Evolutionary conservation across 352 stramenopile genomes (phyloP).

Genomic region (Globisporangium paddicum): DNA sequence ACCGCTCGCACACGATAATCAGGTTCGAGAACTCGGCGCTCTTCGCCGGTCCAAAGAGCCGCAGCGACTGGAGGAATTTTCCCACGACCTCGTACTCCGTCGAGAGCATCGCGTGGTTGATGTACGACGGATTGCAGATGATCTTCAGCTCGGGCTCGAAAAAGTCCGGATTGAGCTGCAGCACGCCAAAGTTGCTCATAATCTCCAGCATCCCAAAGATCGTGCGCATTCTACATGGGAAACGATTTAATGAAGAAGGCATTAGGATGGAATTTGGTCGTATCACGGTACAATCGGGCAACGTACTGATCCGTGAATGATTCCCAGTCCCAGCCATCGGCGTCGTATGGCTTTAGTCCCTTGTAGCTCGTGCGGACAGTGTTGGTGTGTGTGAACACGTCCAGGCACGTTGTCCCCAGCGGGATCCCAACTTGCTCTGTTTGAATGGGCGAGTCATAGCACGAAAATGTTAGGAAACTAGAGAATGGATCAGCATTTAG

Average conservation of each 20-base stretch:
- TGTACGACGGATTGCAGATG: conserved; percentile 64
- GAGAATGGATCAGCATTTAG: too few species aligned
- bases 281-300: background rate
- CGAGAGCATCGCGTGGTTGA: conserved; percentile 69
- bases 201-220: conserved; percentile 78
- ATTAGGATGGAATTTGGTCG: too few species aligned
- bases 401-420: conserved; percentile 57
- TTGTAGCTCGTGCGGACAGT: conserved; percentile 65
- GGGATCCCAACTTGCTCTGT: conserved; percentile 70
- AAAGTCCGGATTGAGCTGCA: conserved; percentile 59
- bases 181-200: conserved; percentile 70
- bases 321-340: conserved; percentile 57
- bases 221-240: conserved; percentile 51
- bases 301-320: conserved; percentile 65
- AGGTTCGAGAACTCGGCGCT: conserved; percentile 31
- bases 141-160: conserved; percentile 72
- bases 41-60: conserved; percentile 50
- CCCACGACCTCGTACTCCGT: conserved; percentile 74
- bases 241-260: too few species aligned
- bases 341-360: conserved; percentile 56
- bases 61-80: conserved; percentile 75
- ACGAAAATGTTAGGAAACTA: background rate
- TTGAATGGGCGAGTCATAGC: background rate
- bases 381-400: conserved; percentile 74
- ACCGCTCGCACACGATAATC: conserved; percentile 58